Base-by-base conservation (phyloP, 2,329 filamentous ascomycete genomes). In the Akanthomyces dipterigenus region DNA sequence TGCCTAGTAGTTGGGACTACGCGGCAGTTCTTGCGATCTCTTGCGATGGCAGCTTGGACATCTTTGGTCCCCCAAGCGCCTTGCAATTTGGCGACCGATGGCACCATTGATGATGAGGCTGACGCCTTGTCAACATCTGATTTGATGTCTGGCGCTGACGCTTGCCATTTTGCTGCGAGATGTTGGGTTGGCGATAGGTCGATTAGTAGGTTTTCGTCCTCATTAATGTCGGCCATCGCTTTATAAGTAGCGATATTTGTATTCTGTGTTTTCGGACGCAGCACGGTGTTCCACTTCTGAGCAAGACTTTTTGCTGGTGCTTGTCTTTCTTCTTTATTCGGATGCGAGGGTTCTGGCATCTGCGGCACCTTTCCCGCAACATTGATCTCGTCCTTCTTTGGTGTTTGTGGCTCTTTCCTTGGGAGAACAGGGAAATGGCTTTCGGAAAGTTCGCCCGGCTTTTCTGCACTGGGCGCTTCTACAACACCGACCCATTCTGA, bases 1-100 rank as follows among this genome's bases (percentile, higher is more conserved):
- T 46, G 48, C 18, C 40, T 20, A 16, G 20, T 22, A 9, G 26
- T 42, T n/a, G 58, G 57, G 4, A 42, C n/a, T 3, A 48, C 26
- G 42, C 31, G 9, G 3, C 12, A 22, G 12, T 61, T 54, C 22
- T 12, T 5, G 11, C 49, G 58, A 48, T 45, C 58, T 49, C 28
- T 46, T 28, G 34, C 20, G 12, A 61, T 11, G 2, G 42, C 20
- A 1, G 28, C 28, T 22, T 51, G 40, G 11, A 61, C 26, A 14
- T 55, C 58, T 22, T 40, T 28, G 20, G 34, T 14, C 3, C 58
- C 58, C 50, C 58, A 61, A 18, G 58, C 42, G 42, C 58, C 58
- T 28, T 60, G 48, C 48, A 38, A 60, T 31, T 58, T 58, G 22
- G 24, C 22, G 5, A n/a, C 36, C 36, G 12, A 24, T 14, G 18